Percentiles rank a stretch among this genome's conserved stretches.
Conservation (phyloP, 1,284 basidiomycete genomes). For the Schizophyllum commune region DNA sequence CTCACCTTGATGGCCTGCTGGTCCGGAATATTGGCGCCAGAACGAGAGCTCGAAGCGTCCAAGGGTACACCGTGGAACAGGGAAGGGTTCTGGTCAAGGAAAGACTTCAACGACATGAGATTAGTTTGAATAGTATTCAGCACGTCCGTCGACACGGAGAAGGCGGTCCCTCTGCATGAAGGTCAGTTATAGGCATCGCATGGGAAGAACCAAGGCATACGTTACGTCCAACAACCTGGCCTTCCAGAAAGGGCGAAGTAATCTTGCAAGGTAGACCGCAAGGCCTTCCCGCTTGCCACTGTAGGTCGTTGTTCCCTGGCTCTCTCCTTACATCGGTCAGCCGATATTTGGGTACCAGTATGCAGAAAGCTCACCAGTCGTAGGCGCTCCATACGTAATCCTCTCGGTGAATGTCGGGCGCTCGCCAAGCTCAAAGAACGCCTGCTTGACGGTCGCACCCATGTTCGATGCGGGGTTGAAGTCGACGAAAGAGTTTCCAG, state of each 20-base stretch:
- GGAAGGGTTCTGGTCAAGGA: constrained; percentile 72
- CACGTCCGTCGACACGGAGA: constrained; percentile 51
- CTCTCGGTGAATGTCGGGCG: constrained; percentile 73
- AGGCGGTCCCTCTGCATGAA: background rate
- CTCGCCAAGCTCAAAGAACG: constrained; percentile 81
- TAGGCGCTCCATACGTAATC: constrained; percentile 46
- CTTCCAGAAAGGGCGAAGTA: constrained; percentile 86
- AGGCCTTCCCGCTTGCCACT: constrained; percentile 89
- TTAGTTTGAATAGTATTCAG: constrained; percentile 74
- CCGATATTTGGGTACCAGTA: too few species aligned
- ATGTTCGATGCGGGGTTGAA: constrained; percentile 44
- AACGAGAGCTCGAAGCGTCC: constrained; percentile 47
- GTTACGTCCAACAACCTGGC: constrained; percentile 59
- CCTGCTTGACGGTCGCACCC: constrained; percentile 63
- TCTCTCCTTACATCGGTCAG: constrained; percentile 39
- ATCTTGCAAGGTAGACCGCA: constrained; percentile 78
- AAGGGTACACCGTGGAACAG: constrained; percentile 71
- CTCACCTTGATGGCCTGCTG: constrained; percentile 76
- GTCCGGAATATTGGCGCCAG: constrained; percentile 41
- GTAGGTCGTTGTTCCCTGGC: constrained; percentile 69
- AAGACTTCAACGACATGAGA: constrained; percentile 66
- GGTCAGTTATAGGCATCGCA: constrained; percentile 8
- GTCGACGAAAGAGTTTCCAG: constrained; percentile 70
- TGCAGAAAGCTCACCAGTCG: constrained; percentile 29
- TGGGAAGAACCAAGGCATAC: constrained; percentile 28